Percentiles rank a stretch among this genome's conserved stretches.
phyloP scores from a whole-genome alignment of 2,329 filamentous ascomycete species.

The Aspergillus niger region DNA sequence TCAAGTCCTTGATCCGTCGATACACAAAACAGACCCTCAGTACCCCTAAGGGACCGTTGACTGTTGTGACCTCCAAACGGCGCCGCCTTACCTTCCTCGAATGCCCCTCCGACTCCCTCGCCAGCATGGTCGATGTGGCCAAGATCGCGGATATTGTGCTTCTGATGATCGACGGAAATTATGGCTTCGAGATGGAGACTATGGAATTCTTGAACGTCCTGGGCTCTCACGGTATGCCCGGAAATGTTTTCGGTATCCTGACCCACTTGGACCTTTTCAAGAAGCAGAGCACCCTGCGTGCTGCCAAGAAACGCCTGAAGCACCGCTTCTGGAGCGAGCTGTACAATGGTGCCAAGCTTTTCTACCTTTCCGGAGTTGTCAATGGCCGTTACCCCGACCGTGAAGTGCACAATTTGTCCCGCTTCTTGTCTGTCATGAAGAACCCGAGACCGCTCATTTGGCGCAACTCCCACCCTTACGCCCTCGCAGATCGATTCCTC shows the following conservation, averaged over 20 bases:
- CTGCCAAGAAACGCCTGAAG: slow-evolving; percentile 95
- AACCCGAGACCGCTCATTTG: slow-evolving; percentile 94
- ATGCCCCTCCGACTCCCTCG: slow-evolving; percentile 89
- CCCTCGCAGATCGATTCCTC: slow-evolving; percentile 88
- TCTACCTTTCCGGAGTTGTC: slow-evolving; percentile 93
- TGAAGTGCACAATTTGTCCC: slow-evolving; percentile 91
- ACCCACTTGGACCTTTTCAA: slow-evolving; percentile 95
- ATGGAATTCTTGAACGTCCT: slow-evolving; percentile 98
- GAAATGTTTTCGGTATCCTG: slow-evolving; percentile 95
- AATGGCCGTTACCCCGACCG: slow-evolving; percentile 96
- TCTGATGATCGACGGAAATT: slow-evolving; percentile 98
- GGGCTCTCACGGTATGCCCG: slow-evolving; percentile 93
- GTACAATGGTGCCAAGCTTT: slow-evolving; percentile 94
- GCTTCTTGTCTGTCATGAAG: slow-evolving; percentile 98
- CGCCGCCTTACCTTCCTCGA: slow-evolving; percentile 93
- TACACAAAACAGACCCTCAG: slow-evolving; percentile 96
- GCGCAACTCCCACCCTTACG: slow-evolving; percentile 95
- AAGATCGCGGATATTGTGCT: slow-evolving; percentile 97
- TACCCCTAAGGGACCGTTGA: slow-evolving; percentile 87
- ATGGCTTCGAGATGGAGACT: slow-evolving; percentile 99
- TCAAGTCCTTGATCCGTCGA: slow-evolving; percentile 90
- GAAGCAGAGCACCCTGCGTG: slow-evolving; percentile 87
- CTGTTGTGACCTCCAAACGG: slow-evolving; percentile 94
- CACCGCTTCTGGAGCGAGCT: slow-evolving; percentile 95
- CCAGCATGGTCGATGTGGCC: slow-evolving; percentile 93